A percentile compares a stretch with the other conserved stretches of the same genome.
These are phyloP conservation scores for Stachybotrys chartarum DNA, from an alignment of 2,329 filamentous ascomycete genomes.

Conservation along the genomic window DNA sequence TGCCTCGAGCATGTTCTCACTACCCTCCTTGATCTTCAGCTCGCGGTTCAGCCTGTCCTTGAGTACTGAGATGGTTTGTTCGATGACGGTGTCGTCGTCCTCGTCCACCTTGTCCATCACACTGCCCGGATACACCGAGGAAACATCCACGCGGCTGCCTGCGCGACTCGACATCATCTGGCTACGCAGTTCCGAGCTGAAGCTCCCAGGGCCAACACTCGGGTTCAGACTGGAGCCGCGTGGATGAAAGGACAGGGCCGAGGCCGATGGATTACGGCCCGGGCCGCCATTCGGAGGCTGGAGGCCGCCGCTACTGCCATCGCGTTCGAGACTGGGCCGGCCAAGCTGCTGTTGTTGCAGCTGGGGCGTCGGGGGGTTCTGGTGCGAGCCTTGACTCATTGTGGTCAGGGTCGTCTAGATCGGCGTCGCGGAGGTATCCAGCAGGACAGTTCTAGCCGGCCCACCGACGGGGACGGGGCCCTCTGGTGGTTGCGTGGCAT, in stretches of 20 bases:
- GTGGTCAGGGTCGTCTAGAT: conserved; percentile 22
- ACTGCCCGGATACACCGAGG: conserved; percentile 26
- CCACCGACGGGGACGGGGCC: conserved; percentile 32
- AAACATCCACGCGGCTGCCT: conserved; percentile 27
- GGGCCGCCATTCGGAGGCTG: conserved; percentile 40
- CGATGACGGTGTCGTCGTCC: conserved; percentile 47
- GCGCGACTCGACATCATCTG: conserved; percentile 41
- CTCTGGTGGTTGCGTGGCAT: conserved; percentile 26
- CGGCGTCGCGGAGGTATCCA: conserved; percentile 22
- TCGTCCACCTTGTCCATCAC: conserved; percentile 54
- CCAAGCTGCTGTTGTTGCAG: conserved; percentile 20
- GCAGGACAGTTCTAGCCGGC: conserved; percentile 23
- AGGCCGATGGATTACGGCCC: conserved; percentile 41
- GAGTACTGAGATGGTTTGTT: conserved; percentile 68
- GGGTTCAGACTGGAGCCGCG: conserved; percentile 65
- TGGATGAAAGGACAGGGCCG: conserved; percentile 55
- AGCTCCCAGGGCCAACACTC: conserved; percentile 71
- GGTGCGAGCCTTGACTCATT: conserved; percentile 23
- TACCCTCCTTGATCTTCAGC: conserved; percentile 95
- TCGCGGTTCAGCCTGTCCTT: conserved; percentile 88
- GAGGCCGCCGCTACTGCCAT: conserved; percentile 32
- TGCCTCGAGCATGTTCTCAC: conserved; percentile 95
- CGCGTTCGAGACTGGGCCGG: conserved; percentile 42
- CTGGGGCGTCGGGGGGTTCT: conserved; percentile 15
- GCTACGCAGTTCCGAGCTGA: conserved; percentile 79